Evolutionary conservation across 768 basidiomycete genomes (phyloP).

Genomic region (Tulasnella sp.): DNA sequence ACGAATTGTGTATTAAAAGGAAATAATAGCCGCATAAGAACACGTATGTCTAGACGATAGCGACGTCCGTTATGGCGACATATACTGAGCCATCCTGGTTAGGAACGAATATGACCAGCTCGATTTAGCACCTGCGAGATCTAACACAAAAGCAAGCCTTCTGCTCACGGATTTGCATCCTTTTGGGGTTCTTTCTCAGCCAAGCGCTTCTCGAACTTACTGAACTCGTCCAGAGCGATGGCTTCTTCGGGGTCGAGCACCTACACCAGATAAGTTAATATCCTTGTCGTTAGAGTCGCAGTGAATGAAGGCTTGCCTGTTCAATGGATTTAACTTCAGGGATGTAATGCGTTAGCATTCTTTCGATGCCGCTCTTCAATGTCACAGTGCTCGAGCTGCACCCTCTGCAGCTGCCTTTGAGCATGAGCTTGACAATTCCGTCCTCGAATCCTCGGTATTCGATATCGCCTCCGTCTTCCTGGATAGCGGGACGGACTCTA

Average conservation of each 20-base stretch:
- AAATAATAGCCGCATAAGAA: background rate
- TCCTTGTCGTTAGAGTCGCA: background rate
- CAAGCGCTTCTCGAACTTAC: slow-evolving; percentile 72
- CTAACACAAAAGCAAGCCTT: background rate
- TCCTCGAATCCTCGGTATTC: slow-evolving; percentile 90
- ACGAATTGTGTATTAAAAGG: background rate
- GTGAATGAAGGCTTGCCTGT: slow-evolving; percentile 46
- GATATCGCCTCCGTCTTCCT: slow-evolving; percentile 98
- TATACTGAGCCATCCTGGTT: slow-evolving; percentile 64
- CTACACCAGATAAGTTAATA: slow-evolving; percentile 35
- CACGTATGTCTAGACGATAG: background rate
- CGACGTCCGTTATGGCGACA: slow-evolving; percentile 51
- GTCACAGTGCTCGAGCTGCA: slow-evolving; percentile 93
- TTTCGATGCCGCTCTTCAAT: slow-evolving; percentile 91
- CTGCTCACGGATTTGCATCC: slow-evolving; percentile 24
- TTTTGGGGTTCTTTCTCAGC: slow-evolving; percentile 34
- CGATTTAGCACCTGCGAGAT: background rate
- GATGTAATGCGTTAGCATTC: slow-evolving; percentile 99
- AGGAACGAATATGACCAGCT: background rate
- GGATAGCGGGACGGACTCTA: slow-evolving; percentile 89
- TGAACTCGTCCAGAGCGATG: slow-evolving; percentile 80
- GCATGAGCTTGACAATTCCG: slow-evolving; percentile 75
- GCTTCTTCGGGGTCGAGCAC: slow-evolving; percentile 84
- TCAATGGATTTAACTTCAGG: slow-evolving; percentile 90
- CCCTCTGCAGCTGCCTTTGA: slow-evolving; percentile 96